phyloP scores from a whole-genome alignment of 1,284 basidiomycete species.

The Volvariella surrecta region DNA sequence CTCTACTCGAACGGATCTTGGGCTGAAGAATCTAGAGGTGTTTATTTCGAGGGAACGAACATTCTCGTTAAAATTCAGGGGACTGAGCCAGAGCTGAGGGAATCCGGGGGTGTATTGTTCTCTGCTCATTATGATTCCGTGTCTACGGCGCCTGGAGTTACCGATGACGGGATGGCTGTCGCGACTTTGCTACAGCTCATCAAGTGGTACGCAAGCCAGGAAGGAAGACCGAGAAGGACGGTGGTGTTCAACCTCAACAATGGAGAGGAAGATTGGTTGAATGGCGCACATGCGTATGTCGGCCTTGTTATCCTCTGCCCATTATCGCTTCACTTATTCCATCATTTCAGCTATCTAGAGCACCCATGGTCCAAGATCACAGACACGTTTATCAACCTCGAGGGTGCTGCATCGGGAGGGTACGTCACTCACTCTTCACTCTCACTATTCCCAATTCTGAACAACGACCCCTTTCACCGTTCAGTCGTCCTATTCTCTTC shows the following conservation, averaged over 20 bases:
- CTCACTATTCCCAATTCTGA: no score
- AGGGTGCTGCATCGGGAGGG: slow-evolving; percentile 77
- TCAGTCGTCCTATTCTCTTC: slow-evolving; percentile 59
- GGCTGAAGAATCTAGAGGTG: slow-evolving; percentile 19
- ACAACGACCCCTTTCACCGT: slow-evolving; percentile 3
- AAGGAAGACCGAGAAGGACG: slow-evolving; percentile 42
- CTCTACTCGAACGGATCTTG: slow-evolving; percentile 49
- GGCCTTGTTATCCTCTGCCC: not conserved
- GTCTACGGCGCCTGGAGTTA: slow-evolving; percentile 65
- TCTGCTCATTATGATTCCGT: slow-evolving; percentile 79
- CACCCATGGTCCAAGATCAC: slow-evolving; percentile 67
- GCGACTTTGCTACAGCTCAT: slow-evolving; percentile 60
- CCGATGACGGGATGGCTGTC: slow-evolving; percentile 71
- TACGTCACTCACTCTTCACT: no score
- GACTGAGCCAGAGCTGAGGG: slow-evolving; percentile 23
- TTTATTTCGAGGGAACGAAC: slow-evolving; percentile 70
- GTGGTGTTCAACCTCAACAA: slow-evolving; percentile 79
- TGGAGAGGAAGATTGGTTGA: slow-evolving; percentile 68
- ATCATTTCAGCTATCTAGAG: slow-evolving; percentile 42
- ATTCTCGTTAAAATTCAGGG: slow-evolving; percentile 65
- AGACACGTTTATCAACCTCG: slow-evolving; percentile 66
- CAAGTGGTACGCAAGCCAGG: slow-evolving; percentile 11
- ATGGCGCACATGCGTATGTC: slow-evolving; percentile 59
- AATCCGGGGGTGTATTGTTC: slow-evolving; percentile 51
- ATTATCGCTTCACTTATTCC: not conserved